phyloP scores from a whole-genome alignment of 208 protist species.

The Trypanosoma caninum region DNA sequence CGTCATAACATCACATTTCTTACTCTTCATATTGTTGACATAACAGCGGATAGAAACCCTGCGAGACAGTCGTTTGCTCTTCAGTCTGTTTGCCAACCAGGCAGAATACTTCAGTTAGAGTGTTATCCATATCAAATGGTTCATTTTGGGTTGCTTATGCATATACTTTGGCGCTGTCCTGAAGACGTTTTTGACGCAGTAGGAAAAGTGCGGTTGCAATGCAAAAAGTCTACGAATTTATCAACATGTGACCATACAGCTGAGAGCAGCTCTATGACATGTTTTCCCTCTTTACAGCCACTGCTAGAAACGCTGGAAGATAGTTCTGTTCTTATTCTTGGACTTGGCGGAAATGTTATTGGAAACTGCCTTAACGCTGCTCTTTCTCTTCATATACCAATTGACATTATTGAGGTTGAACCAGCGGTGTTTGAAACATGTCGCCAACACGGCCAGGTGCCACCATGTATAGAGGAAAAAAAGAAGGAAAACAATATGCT shows the following conservation, averaged over 20 bases:
- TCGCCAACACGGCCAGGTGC: constrained; percentile 37
- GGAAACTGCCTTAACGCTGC: constrained; percentile 61
- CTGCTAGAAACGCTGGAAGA: not conserved
- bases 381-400: constrained; percentile 34
- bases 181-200: constrained; percentile 3
- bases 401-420: constrained; percentile 81
- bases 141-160: constrained; percentile 57
- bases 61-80: constrained; percentile 43
- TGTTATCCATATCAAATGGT: constrained; percentile 81
- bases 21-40: constrained; percentile 54
- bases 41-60: constrained; percentile 16
- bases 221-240: not conserved
- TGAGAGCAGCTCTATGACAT: not conserved
- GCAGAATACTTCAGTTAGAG: constrained; percentile 34
- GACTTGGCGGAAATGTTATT: constrained; percentile 77
- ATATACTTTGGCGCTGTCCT: constrained; percentile 40
- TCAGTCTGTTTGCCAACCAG: constrained; percentile 63
- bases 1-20: constrained; percentile 20
- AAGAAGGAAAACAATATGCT: too few relatives aligned
- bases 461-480: constrained; percentile 20
- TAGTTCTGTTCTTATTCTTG: constrained; percentile 62
- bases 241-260: too few relatives aligned
- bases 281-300: not conserved
- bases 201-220: not conserved
- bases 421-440: constrained; percentile 61